Evolutionary conservation across 768 basidiomycete genomes (phyloP), one percentile per base, ranked within the genome.

Genomic region (Russula emetica): DNA sequence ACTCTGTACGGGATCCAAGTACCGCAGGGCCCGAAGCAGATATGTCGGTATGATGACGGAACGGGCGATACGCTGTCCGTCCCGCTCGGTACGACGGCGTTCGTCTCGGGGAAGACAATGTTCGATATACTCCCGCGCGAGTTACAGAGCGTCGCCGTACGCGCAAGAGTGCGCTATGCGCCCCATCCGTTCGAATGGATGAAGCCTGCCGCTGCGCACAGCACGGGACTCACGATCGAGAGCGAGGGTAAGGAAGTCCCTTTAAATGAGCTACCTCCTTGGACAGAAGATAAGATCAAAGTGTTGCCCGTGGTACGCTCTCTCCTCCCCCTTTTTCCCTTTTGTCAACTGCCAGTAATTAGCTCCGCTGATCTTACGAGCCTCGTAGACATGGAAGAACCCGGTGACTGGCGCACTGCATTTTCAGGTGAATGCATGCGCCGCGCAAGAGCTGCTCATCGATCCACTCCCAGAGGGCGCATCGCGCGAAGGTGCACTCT

Each of bases 181-280:
- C 90, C 92, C 10, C 90, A 92, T 63, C 90, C 92, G 2, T 93
- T 91, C 71, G 85, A 91, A 42, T 93, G 91, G 91, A 94, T 94
- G 89, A 78, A 86, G 0, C 81, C 84, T 14, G 83, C 90, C 0
- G 81, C 78, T 55, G 85, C 90, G 1, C 71, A 84, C 70, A 78
- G 88, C 0, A 92, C 90, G 26, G 92, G 91, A 5, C 76, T 95
- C 16, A 92, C 91, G 0, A 86, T 94, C 66, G 90, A 88, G 73
- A 78, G 75, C 5, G 93, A 94, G 55, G 87, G 85, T 0, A 76
- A 83, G 44, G 92, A 95, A 75, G 69, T 88, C 53, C 72, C 82
- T 0, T 66, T 83, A 51, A 75, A 79, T 20, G 85, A 92, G 64
- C 81, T 97, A 26, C 90, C 94, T 0, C 74, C 80, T n/a, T 97